Evolutionary conservation across 2,329 filamentous ascomycete genomes (phyloP), one percentile per base, ranked within the genome.

Genomic region (Alternaria sp.): DNA sequence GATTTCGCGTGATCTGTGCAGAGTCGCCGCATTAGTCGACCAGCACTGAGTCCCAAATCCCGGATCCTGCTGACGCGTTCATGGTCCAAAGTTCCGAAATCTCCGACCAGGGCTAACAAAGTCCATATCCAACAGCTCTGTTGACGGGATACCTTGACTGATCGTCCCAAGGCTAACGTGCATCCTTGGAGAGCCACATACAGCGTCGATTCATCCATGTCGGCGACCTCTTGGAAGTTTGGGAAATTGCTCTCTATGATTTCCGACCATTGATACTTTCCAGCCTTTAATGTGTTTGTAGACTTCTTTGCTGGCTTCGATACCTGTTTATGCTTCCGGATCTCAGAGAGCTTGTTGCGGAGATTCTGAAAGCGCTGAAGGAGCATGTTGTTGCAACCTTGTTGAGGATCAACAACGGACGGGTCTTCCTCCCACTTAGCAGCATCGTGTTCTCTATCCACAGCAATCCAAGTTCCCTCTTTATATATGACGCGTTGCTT

Each of bases 91-190:
- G 92, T 89, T 2, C 93, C 93, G 10, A 87, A 81, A 36, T 92
- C 91, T 0, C 91, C 89, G 60, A 94, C 84, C 59, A 89, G 86
- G 3, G 91, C 92, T 45, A 97, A 82, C 59, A 97, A 79, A 0
- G 90, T 89, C 94, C 93, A 97, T 4, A 92, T 82, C 94, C 94
- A 98, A 16, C 88, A 85, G 61, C 92, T 93, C 5, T 92, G 88
- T 49, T 89, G 86, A 69, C 87, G 85, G 27, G 87, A 83, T 30
- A 93, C 81, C 30, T 85, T 83, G 22, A 83, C 79, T n/a, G 85
- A 86, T 51, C 85, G 85, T 46, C 84, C 85, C 54, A 90, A 84
- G 53, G 91, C 87, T n/a, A 92, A 70, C 10, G 79, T 76, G 54
- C 94, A 82, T 27, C 85, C 80, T 40, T 86, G 85, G 40, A 97